Base-by-base conservation (phyloP, 345 rosid genomes). In the Carallia pectinifolia region DNA sequence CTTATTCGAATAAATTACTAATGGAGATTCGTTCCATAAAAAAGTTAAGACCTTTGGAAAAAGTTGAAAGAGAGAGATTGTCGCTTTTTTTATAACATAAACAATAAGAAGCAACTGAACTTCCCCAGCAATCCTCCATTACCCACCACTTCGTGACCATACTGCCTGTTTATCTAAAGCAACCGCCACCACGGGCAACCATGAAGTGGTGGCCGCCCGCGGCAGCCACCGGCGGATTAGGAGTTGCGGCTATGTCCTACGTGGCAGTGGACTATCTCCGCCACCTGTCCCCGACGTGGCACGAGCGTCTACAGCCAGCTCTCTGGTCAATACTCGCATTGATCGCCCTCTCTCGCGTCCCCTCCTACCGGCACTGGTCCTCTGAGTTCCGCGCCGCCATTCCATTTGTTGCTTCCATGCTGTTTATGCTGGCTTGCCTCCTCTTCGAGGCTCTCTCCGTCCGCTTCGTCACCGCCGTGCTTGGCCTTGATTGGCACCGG, bases 401-500 rank as follows among this genome's bases (percentile, higher is more conserved):
- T 12, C 96, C 97, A 12, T 95, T 92, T 64, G 78, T 95, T 6
- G 90, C 80, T 23, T 95, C 97, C 29, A 79, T 92, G 79, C 7
- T 89, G 54, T 89, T 95, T 76, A 64, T 92, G 96, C 97, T 92
- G 58, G 65, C 78, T 9, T 81, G 91, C 70, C 85, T 95, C 50
- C 93, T 95, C 71, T 85, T 83, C 58, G 99, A 95, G 62, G 90
- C 92, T 76, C 83, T 90, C 58, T 86, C 88, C 58, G 99, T 95
- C 19, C 93, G 99, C 77, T 92, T 81, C 67, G 88, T 85, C 72
- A 89, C 99, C 10, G 93, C 92, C 50, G 93, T 92, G 62, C 97
- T 92, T 56, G 97, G 97, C 79, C 86, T 89, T 38, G 96, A 90
- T 74, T 90, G 99, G 97, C 96, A 95, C 81, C 75, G 88, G 97